Evolutionary conservation across 2,329 filamentous ascomycete genomes (phyloP), one percentile per base, ranked within the genome.

Genomic region (Diaporthe vexans): DNA sequence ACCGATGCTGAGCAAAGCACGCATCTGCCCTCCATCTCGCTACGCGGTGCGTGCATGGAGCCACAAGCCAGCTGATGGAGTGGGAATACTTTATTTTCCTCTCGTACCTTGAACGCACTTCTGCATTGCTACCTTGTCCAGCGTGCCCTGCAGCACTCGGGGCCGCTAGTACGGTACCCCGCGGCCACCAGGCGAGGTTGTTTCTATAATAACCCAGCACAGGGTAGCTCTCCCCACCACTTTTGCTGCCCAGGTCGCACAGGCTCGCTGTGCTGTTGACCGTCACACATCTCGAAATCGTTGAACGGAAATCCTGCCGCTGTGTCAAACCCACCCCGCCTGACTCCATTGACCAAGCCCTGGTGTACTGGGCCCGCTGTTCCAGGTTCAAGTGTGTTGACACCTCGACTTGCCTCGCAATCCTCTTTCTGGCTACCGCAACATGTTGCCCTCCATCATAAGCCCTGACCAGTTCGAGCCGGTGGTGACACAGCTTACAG

Each of bases 91-190:
- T 24, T 67, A 35, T 69, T 71, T 61, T 70, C 56, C 65, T 40
- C 59, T 67, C 56, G 72, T 76, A 70, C 73, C 65, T 73, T 54
- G 63, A 61, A 59, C 69, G 65, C 24, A 67, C 57, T 71, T 46
- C 74, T 70, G 69, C 73, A 73, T 56, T 76, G 69, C 73, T 71
- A 74, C 75, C 69, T 65, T 56, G 75, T 48, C 54, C 40, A 46
- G 48, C 67, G 63, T 43, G 51, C 24, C 33, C 43, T 75, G 74
- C 72, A 74, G 68, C 24, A 48, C 35, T 71, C 74, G 63, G 72
- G 68, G 67, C 59, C 73, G 37, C 51, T 65, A 63, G 59, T 51
- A 46, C 52, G 48, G 59, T 71, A 74, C 68, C 69, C 73, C 68
- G 68, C 46, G 54, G n/a, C 71, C 57, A 56, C 52, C 63, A 69